Conservation (phyloP, 2,329 filamentous ascomycete genomes). For the Periconia macrospinosa region DNA sequence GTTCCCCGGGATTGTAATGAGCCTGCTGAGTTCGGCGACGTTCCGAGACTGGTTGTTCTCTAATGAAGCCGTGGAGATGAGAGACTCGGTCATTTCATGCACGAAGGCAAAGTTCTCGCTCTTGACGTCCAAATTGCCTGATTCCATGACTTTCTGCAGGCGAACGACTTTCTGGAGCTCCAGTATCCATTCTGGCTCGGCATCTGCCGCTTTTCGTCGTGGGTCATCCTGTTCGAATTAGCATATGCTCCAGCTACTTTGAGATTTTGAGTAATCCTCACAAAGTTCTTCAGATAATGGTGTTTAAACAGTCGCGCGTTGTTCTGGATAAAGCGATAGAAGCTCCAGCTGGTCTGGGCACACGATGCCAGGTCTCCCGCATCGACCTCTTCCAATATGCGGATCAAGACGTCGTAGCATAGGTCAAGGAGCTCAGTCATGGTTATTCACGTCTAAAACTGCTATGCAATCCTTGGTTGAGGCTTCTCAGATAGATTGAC, state of each 20-base stretch:
- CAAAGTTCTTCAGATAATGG: slow-evolving; percentile 62
- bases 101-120: slow-evolving; percentile 35
- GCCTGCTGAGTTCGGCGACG: slow-evolving; percentile 36
- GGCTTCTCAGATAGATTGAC: no score
- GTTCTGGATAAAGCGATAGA: slow-evolving; percentile 58
- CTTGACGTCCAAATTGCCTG: slow-evolving; percentile 46
- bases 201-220: slow-evolving; percentile 23
- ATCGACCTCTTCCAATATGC: slow-evolving; percentile 36
- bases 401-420: slow-evolving; percentile 40
- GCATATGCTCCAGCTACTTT: neutral
- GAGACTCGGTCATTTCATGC: slow-evolving; percentile 45
- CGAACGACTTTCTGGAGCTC: slow-evolving; percentile 33
- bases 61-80: slow-evolving; percentile 38
- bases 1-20: slow-evolving; percentile 53
- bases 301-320: slow-evolving; percentile 64
- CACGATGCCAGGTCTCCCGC: slow-evolving; percentile 35
- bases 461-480: no score
- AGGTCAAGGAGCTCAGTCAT: slow-evolving; percentile 36
- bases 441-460: neutral
- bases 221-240: slow-evolving; percentile 44
- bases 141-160: slow-evolving; percentile 50
- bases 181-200: slow-evolving; percentile 34
- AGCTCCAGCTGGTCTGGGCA: slow-evolving; percentile 30
- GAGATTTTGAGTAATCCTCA: slow-evolving; percentile 38
- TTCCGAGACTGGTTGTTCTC: slow-evolving; percentile 52